Conservation (phyloP, 192 early-diverging fungal species). For the Haplosporangium gracile region DNA sequence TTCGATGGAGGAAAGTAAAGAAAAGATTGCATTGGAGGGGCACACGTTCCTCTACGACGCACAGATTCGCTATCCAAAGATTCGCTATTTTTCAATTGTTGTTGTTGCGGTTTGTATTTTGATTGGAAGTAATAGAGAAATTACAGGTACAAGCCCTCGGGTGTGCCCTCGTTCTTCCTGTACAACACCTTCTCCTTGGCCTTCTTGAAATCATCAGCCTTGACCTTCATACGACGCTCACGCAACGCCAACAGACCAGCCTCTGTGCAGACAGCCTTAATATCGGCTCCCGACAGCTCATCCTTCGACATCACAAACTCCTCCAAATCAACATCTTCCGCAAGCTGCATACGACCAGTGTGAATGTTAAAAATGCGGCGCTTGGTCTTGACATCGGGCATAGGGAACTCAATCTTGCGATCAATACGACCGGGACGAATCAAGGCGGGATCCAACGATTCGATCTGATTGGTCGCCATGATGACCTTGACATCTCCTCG, state of each 20-base stretch:
- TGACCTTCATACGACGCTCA: slow-evolving; percentile 98
- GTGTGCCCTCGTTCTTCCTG: slow-evolving; percentile 98
- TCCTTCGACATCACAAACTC: slow-evolving; percentile 99
- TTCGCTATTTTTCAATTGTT: background rate
- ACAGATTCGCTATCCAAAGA: background rate
- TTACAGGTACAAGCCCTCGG: slow-evolving; percentile 95
- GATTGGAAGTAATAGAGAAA: background rate
- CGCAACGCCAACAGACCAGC: slow-evolving; percentile 97
- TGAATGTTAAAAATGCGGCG: slow-evolving; percentile 98
- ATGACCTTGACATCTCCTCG: slow-evolving; percentile 98
- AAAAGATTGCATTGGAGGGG: background rate
- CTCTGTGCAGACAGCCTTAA: slow-evolving; percentile 99
- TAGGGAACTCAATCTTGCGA: slow-evolving; percentile 99
- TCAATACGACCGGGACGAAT: slow-evolving; percentile 98
- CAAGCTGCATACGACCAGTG: slow-evolving; percentile 94
- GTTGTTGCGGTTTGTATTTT: background rate
- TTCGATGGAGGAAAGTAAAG: background rate
- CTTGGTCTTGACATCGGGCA: slow-evolving; percentile 97
- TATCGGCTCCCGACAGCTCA: slow-evolving; percentile 98
- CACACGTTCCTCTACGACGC: background rate
- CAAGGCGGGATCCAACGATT: slow-evolving; percentile 96
- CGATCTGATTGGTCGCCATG: slow-evolving; percentile 99
- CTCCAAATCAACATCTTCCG: slow-evolving; percentile 97
- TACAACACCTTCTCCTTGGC: slow-evolving; percentile 99
- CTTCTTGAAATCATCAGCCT: slow-evolving; percentile 97